These are phyloP conservation scores for Carex kokanica DNA, from an alignment of 176 grass and related monocot species.

Conservation along the genomic window DNA sequence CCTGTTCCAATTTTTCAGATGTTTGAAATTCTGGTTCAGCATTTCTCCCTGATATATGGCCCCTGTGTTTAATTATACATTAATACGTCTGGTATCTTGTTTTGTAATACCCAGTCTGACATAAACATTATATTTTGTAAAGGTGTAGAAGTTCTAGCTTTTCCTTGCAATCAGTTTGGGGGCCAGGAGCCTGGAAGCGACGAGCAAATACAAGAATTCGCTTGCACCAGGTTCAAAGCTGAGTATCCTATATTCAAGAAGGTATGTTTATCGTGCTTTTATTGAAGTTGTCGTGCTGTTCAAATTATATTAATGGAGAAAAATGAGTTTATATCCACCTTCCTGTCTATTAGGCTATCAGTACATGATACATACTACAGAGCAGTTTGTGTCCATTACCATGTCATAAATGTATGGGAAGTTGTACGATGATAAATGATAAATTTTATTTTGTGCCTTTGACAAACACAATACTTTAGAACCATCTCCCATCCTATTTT, in stretches of 20 bases:
- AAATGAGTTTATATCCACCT: not conserved
- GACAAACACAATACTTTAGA: not conserved
- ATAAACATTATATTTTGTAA: not conserved
- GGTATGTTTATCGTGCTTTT: conserved; percentile 22
- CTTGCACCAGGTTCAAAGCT: conserved; percentile 45
- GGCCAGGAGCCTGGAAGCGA: conserved; percentile 45
- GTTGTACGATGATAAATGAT: not conserved
- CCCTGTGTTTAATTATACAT: not conserved
- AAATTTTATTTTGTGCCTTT: not conserved
- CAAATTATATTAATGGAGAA: not conserved
- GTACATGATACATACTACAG: not conserved
- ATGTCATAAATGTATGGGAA: not conserved
- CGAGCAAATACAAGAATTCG: conserved; percentile 51
- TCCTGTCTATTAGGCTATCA: not conserved
- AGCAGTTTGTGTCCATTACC: not conserved
- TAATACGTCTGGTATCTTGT: not conserved
- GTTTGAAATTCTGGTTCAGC: not conserved
- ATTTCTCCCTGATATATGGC: not conserved
- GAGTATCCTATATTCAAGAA: conserved; percentile 57
- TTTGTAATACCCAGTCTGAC: not conserved
- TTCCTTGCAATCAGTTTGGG: conserved; percentile 60
- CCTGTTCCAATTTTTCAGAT: not conserved
- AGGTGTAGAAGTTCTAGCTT: conserved; percentile 50
- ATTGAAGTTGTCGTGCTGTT: not conserved
- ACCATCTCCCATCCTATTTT: not conserved